These are phyloP conservation scores for Galerina sulciceps DNA, from an alignment of 768 basidiomycete species.

Conservation along the genomic window DNA sequence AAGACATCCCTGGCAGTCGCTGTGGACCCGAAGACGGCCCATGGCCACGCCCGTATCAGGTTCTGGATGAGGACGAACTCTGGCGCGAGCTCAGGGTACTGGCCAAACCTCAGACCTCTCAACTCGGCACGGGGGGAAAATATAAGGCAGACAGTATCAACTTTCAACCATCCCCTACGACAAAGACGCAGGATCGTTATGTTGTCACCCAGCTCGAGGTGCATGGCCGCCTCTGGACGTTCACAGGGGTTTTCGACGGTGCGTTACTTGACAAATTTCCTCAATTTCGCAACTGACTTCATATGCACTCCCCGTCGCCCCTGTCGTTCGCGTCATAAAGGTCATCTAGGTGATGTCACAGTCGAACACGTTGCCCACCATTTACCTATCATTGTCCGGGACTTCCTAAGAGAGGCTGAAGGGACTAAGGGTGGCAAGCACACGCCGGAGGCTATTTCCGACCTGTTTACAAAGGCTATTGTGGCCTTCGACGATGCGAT, in stretches of 20 bases:
- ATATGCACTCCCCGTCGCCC: slow-evolving; percentile 6
- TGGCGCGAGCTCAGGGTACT: slow-evolving; percentile 55
- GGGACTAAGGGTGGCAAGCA: slow-evolving; percentile 39
- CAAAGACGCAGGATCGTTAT: slow-evolving; percentile 67
- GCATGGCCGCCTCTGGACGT: slow-evolving; percentile 60
- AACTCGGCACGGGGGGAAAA: slow-evolving; percentile 37
- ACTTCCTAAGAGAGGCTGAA: slow-evolving; percentile 54
- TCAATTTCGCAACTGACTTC: background rate
- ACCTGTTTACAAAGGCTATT: slow-evolving; percentile 61
- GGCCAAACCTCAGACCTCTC: slow-evolving; percentile 53
- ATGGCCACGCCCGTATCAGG: slow-evolving; percentile 64
- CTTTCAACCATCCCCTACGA: slow-evolving; percentile 63
- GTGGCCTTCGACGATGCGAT: slow-evolving; percentile 69
- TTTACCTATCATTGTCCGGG: slow-evolving; percentile 67
- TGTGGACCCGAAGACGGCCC: slow-evolving; percentile 68
- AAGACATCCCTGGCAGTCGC: slow-evolving; percentile 66
- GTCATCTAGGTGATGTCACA: slow-evolving; percentile 71
- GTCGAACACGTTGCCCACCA: slow-evolving; percentile 72
- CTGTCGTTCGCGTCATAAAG: slow-evolving; percentile 33
- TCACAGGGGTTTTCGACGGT: slow-evolving; percentile 77
- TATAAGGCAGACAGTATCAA: slow-evolving; percentile 59
- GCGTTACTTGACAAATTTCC: slow-evolving; percentile 23
- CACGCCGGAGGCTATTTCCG: slow-evolving; percentile 55
- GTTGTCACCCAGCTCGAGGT: slow-evolving; percentile 61
- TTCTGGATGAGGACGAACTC: slow-evolving; percentile 52